These are phyloP conservation scores for Alternaria dauci DNA, from an alignment of 2,329 filamentous ascomycete genomes.

Conservation along the genomic window DNA sequence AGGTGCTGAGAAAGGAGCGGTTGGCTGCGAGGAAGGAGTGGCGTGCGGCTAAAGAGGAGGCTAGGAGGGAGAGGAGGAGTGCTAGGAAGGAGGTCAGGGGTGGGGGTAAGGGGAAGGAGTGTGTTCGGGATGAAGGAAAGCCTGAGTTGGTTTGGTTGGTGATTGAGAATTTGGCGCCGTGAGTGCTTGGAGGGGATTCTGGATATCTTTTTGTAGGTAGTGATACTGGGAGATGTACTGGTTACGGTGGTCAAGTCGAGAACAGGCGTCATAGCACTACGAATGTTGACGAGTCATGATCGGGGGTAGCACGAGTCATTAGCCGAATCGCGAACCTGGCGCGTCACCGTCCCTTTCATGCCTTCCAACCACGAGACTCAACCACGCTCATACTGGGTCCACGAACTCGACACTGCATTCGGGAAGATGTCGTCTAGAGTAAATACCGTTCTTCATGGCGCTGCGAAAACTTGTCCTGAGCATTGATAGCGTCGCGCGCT, in stretches of 20 bases:
- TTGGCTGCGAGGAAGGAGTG: conserved; percentile 25
- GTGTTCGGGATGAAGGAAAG: conserved; percentile 4
- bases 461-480: background rate
- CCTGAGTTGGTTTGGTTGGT: conserved; percentile 40
- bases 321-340: background rate
- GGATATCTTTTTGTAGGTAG: background rate
- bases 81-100: background rate
- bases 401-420: background rate
- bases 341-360: background rate
- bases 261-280: background rate
- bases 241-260: background rate
- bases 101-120: background rate
- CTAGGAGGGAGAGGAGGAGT: conserved; percentile 1
- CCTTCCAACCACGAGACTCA: background rate
- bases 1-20: conserved; percentile 27
- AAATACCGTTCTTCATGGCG: no score
- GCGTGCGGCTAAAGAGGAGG: conserved; percentile 18
- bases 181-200: background rate
- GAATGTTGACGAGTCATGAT: background rate
- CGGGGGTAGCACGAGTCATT: background rate
- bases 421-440: background rate
- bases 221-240: background rate
- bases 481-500: background rate
- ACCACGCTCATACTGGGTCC: background rate
- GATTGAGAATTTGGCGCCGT: conserved; percentile 37